Evolutionary conservation across 352 stramenopile species (phyloP).

Genomic region (Aphanomyces astaci): DNA sequence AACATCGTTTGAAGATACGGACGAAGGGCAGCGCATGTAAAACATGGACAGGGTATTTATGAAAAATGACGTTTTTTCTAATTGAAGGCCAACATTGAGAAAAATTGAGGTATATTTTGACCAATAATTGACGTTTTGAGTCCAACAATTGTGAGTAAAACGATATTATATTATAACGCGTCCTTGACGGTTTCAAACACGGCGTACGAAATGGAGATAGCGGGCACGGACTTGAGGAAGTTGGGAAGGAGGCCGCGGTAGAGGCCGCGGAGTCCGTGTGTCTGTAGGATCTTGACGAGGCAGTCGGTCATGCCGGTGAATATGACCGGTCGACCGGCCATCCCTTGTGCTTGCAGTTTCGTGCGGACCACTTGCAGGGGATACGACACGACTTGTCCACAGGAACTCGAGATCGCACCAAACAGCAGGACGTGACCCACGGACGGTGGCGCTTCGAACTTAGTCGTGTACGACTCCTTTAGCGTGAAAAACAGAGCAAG

Average conservation of each 20-base stretch:
- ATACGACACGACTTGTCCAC: slow-evolving; percentile 61
- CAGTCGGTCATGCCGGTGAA: slow-evolving; percentile 53
- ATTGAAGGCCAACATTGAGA: too few relatives aligned
- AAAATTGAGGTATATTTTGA: too few relatives aligned
- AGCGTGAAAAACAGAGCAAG: slow-evolving; percentile 70
- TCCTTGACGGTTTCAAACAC: slow-evolving; percentile 21
- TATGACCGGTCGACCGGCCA: slow-evolving; percentile 12
- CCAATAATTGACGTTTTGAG: background rate
- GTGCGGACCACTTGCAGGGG: slow-evolving; percentile 63
- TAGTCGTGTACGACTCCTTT: slow-evolving; percentile 35
- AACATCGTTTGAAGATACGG: background rate
- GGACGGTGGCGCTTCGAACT: slow-evolving; percentile 41
- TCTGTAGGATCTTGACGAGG: slow-evolving; percentile 41
- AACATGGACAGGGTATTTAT: background rate
- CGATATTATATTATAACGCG: slow-evolving; percentile 3
- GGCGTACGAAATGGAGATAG: slow-evolving; percentile 51
- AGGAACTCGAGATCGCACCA: slow-evolving; percentile 50
- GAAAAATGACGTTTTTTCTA: too few relatives aligned
- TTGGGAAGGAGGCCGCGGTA: slow-evolving; percentile 68
- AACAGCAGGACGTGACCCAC: slow-evolving; percentile 48
- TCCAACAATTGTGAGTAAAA: background rate
- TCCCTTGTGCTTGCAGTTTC: slow-evolving; percentile 49
- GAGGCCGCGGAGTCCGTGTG: slow-evolving; percentile 51
- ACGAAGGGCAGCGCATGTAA: background rate
- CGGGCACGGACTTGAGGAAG: slow-evolving; percentile 77